Evolutionary conservation across 345 rosid species (phyloP).

Genomic region (Aquilaria sinensis): DNA sequence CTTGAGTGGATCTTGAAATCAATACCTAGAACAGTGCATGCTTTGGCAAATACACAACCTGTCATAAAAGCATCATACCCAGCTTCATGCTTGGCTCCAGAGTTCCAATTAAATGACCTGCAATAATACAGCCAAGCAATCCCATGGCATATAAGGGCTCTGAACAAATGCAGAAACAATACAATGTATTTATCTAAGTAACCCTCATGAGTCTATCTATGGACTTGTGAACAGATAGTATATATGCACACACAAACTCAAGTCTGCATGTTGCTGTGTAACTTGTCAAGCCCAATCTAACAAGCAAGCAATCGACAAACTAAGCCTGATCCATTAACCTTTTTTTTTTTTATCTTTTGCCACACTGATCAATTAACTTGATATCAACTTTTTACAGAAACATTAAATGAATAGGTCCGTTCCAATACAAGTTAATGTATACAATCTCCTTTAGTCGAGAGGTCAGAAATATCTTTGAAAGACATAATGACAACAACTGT

Average conservation of each 20-base stretch:
- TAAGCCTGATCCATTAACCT: too few relatives aligned
- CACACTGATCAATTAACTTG: too few relatives aligned
- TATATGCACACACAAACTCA: neutral
- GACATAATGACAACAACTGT: too few relatives aligned
- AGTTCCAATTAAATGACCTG: constrained; percentile 76
- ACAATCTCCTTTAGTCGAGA: too few relatives aligned
- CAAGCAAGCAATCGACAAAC: too few relatives aligned
- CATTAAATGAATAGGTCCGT: too few relatives aligned
- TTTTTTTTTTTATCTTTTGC: too few relatives aligned
- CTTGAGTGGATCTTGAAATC: constrained; percentile 45
- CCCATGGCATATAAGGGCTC: too few relatives aligned
- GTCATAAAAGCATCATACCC: constrained; percentile 99
- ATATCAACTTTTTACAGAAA: too few relatives aligned
- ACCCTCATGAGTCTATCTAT: neutral
- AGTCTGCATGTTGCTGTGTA: too few relatives aligned
- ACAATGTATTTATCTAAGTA: neutral
- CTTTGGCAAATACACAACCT: constrained; percentile 85
- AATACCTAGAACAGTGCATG: constrained; percentile 68
- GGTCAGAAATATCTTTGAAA: too few relatives aligned
- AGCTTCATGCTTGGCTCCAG: constrained; percentile 94
- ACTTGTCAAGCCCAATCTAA: neutral
- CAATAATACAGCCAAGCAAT: neutral
- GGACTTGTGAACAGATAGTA: neutral
- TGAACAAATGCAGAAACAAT: neutral
- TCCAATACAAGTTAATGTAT: too few relatives aligned